Evolutionary conservation across 352 stramenopile species (phyloP).

Genomic region (Blastocystis sp.): DNA sequence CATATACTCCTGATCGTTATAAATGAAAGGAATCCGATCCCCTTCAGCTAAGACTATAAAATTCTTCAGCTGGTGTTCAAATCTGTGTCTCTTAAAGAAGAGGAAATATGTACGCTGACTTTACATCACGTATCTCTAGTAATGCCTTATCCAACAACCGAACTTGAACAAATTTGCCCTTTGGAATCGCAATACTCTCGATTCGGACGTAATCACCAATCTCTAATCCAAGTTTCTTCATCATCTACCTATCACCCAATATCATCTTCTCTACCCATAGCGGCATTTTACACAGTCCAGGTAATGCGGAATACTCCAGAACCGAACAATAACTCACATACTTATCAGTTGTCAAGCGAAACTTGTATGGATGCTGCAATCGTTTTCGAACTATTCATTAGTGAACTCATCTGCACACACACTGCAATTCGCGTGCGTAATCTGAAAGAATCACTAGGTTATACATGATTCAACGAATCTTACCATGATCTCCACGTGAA

Average conservation of each 20-base stretch:
- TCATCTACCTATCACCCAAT: slow-evolving; percentile 1
- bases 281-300: not conserved
- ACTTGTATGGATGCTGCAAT: slow-evolving; percentile 42
- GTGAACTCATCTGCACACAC: not conserved
- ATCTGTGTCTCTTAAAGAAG: not conserved
- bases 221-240: slow-evolving; percentile 19
- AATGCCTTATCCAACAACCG: not conserved
- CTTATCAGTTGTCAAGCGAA: slow-evolving; percentile 38
- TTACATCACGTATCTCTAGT: not conserved
- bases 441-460: slow-evolving; percentile 34
- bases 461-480: not conserved
- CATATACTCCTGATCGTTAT: not conserved
- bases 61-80: slow-evolving; percentile 27
- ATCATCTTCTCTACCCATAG: not conserved
- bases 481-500: slow-evolving; percentile 27
- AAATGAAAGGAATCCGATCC: slow-evolving; percentile 23
- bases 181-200: slow-evolving; percentile 33
- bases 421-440: slow-evolving; percentile 25
- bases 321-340: slow-evolving; percentile 49
- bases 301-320: not conserved
- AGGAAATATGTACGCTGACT: not conserved
- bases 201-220: slow-evolving; percentile 1
- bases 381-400: slow-evolving; percentile 9
- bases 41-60: slow-evolving; percentile 31
- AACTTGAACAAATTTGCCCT: slow-evolving; percentile 26